Evolutionary conservation across 2,329 filamentous ascomycete genomes (phyloP), one percentile per base, ranked within the genome.

Genomic region (Xylogone sp.): DNA sequence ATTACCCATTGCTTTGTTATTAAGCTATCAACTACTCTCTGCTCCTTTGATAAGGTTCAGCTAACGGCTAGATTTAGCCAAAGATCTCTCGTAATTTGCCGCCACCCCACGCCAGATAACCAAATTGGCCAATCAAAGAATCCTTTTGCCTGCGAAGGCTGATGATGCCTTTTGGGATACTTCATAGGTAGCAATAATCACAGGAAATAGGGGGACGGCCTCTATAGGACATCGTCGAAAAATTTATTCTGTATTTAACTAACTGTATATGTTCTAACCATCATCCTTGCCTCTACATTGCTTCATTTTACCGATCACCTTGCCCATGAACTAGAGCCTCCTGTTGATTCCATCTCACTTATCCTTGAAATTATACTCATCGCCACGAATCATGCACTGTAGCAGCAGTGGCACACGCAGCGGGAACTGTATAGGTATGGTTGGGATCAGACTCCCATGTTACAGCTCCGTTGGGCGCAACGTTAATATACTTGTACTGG

Each of bases 401-500:
- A 21, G 45, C 54, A 27, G 51, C 48, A 12, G 56, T 56, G 16
- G 44, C 50, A 44, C 56, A 56, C 4, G 46, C 29, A 2, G 21
- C 42, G 13, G 57, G 57, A 16, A 59, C 56, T 4, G 59, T 61
- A 29, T 53, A 58, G 18, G 48, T 51, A 21, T 52, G 52, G 31
- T 61, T 59, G 2, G 57, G 57, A 48, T 58, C 84, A 46, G 70
- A 72, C 69, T 90, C 86, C 85, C 86, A 89, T 1, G 67, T 72
- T 16, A 85, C 66, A 1, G 68, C 70, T 0, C 82, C 79, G 58
- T 78, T 75, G 1, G 68, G 62, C 52, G 73, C 71, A 42, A 84
- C 75, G 44, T 78, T 77, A 60, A 89, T 77, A 62, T 81, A 90
- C 72, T 89, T 88, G 66, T 88, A 89, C 69, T 82, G 61, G 43